Base-by-base conservation (phyloP, 169 alveolate genomes). In the Plasmodium berghei region DNA sequence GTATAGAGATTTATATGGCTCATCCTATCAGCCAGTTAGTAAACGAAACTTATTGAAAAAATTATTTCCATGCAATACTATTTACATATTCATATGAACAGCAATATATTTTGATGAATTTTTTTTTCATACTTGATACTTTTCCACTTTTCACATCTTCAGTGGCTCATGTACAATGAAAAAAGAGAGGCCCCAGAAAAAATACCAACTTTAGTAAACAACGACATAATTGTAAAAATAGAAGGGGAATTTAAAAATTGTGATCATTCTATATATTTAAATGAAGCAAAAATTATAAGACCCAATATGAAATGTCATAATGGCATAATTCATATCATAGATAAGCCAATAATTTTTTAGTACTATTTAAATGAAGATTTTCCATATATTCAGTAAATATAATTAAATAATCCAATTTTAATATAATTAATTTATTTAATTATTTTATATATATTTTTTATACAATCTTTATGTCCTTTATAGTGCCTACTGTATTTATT, bases 261-360 rank as follows among this genome's bases (percentile, higher is more conserved):
- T 56, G 87, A 71, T 48, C 93, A 92, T 70, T 80, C 90, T 8
- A 92, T 90, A 64, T 72, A 62, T 62, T 75, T 94, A 9, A 91
- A 94, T 62, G 91, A 73, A 20, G 74, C 95, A 18, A 71, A 87
- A 77, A 90, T 94, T 59, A 69, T 94, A 54, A 93, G 96, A 18
- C 93, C 95, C 62, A 94, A 94, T 72, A 55, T 94, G 92, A 87
- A 92, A 48, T 94, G 96, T 58, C 96, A 94, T 56, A 94, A 94
- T 71, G 96, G 96, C 0, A 95, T 94, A 14, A 89, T 92, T 8
- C 96, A 94, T 52, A 87, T 94, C 67, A 89, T 94, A 22, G 94
- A 94, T 46, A 73, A 88, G 49, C 94, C 96, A 20, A 66, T 94
- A 42, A 45, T 94, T 16, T 73, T 74, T 59, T 49, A 70, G 42